These are phyloP conservation scores for Candida ficus DNA, from an alignment of 805 yeast genomes.

Conservation along the genomic window DNA sequence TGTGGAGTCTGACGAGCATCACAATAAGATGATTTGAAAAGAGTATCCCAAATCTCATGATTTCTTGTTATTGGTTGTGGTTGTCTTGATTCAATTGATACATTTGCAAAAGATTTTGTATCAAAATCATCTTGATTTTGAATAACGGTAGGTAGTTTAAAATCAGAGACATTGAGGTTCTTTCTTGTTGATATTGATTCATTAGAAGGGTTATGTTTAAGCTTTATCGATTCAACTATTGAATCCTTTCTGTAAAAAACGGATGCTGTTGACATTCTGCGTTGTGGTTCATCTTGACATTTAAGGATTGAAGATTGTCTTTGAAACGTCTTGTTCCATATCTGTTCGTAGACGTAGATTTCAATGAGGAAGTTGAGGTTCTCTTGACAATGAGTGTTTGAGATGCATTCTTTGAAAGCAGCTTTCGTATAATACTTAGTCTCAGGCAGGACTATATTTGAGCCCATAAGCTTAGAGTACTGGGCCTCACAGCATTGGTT, in stretches of 20 bases:
- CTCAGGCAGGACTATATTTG: neutral
- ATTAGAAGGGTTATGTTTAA: neutral
- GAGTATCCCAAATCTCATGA: constrained; percentile 14
- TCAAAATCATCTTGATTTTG: constrained; percentile 18
- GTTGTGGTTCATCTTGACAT: constrained; percentile 23
- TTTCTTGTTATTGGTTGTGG: neutral
- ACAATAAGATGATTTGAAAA: constrained; percentile 12
- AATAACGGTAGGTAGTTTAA: constrained; percentile 15
- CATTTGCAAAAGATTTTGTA: constrained; percentile 16
- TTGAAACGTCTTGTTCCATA: constrained; percentile 31
- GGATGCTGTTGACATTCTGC: constrained; percentile 21
- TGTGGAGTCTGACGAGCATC: no score
- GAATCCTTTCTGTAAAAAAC: constrained; percentile 19
- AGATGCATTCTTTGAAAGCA: constrained; percentile 31
- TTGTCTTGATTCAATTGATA: neutral
- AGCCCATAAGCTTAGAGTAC: constrained; percentile 6
- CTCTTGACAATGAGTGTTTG: constrained; percentile 39
- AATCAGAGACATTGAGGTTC: neutral
- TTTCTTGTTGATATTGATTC: constrained; percentile 1
- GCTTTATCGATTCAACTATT: no score
- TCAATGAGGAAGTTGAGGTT: constrained; percentile 40
- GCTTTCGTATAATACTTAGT: constrained; percentile 12
- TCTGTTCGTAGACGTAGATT: constrained; percentile 41
- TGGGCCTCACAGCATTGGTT: constrained; percentile 26
- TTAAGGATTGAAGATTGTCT: constrained; percentile 27